Conservation (phyloP, 1,139 yeast species). For the Debaryomyces coudertii region DNA sequence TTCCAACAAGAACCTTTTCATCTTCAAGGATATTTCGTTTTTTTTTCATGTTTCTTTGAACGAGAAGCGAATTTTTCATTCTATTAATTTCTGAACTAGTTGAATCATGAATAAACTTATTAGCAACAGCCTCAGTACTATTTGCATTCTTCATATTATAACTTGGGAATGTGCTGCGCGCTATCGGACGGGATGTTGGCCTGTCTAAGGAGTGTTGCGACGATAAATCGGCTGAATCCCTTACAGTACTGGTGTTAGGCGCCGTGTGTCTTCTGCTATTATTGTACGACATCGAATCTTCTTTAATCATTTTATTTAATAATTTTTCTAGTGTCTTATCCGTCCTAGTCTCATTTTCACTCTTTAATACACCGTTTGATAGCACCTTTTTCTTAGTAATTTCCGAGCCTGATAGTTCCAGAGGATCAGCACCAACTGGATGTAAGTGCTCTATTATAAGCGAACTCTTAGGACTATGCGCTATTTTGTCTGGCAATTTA, state of each 20-base stretch:
- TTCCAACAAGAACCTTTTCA: constrained; percentile 72
- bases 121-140: not conserved
- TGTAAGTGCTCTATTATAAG: constrained; percentile 3
- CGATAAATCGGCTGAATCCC: constrained; percentile 8
- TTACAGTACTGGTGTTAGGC: constrained; percentile 16
- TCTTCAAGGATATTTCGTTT: constrained; percentile 53
- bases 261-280: constrained; percentile 28
- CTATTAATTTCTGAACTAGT: constrained; percentile 44
- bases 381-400: not conserved
- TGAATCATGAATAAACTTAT: constrained; percentile 20
- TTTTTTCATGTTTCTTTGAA: constrained; percentile 46
- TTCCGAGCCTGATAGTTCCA: not conserved
- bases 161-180: constrained; percentile 27
- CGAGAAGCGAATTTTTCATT: constrained; percentile 45
- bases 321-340: not conserved
- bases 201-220: not conserved
- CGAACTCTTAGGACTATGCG: not conserved
- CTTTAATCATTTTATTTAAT: constrained; percentile 7
- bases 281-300: not conserved
- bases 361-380: not conserved
- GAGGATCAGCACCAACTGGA: constrained; percentile 4
- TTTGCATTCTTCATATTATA: constrained; percentile 13
- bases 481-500: not conserved
- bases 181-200: constrained; percentile 15
- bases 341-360: not conserved